Conservation (phyloP, 75 land plant genomes). For the Picea sitchensis region DNA sequence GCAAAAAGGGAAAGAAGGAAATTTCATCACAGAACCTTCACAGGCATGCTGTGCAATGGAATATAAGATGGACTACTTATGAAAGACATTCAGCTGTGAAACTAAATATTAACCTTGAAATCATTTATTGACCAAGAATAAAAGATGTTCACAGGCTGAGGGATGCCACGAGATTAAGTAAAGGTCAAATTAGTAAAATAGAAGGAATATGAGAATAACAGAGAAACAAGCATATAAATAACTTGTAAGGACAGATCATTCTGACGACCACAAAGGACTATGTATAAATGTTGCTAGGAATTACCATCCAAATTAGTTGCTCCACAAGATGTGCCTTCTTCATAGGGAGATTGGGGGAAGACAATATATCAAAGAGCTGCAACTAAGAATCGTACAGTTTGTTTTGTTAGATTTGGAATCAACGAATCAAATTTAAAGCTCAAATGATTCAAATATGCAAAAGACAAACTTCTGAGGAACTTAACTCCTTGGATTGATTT, state of each 20-base stretch:
- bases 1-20: not conserved
- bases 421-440: not conserved
- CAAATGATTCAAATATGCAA: not conserved
- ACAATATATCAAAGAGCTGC: slow-evolving; percentile 1
- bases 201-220: too few species aligned
- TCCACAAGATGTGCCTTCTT: slow-evolving; percentile 1
- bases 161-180: too few species aligned
- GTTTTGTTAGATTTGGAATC: not conserved
- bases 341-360: not conserved
- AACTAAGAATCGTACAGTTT: not conserved
- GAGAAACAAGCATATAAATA: too few species aligned
- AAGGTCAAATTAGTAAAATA: too few species aligned
- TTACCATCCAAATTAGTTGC: slow-evolving; percentile 1
- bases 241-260: too few species aligned
- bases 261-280: not conserved
- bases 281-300: not conserved
- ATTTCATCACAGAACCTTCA: not conserved
- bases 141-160: too few species aligned
- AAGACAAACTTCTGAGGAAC: not conserved
- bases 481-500: not conserved
- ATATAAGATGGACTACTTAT: not conserved
- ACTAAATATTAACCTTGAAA: too few species aligned
- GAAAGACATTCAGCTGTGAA: too few species aligned
- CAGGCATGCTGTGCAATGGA: not conserved
- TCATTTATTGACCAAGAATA: too few species aligned